phyloP scores from a whole-genome alignment of 306 rosid genomes.

The Pterocarpus macrocarpus region DNA sequence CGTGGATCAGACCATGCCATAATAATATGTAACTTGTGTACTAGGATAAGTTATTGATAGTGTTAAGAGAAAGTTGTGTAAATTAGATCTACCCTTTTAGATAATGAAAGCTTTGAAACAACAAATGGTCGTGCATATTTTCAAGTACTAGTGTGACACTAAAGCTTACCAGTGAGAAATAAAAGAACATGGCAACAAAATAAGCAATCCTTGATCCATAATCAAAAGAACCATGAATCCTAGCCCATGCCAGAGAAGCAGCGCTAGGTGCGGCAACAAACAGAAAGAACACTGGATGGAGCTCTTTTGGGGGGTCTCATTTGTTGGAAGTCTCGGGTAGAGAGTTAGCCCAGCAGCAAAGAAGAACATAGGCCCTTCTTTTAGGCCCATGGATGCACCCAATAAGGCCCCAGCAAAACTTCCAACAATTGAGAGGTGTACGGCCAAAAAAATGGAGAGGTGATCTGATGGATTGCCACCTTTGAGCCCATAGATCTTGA shows the following conservation, averaged over 20 bases:
- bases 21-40: conserved; percentile 16
- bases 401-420: conserved; percentile 82
- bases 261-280: conserved; percentile 89
- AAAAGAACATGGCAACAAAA: conserved; percentile 84
- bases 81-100: too few relatives aligned
- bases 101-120: too few relatives aligned
- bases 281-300: conserved; percentile 84
- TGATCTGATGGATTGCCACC: conserved; percentile 86
- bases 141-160: neutral
- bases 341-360: conserved; percentile 81
- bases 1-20: conserved; percentile 36
- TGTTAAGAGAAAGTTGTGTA: neutral
- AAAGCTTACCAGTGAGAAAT: conserved; percentile 69
- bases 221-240: conserved; percentile 74
- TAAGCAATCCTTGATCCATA: conserved; percentile 65
- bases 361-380: conserved; percentile 85
- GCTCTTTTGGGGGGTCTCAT: conserved; percentile 76
- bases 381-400: conserved; percentile 84
- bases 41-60: neutral
- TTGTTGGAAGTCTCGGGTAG: conserved; percentile 81
- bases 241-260: conserved; percentile 84
- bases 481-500: conserved; percentile 89
- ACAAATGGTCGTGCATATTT: too few relatives aligned
- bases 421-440: conserved; percentile 59
- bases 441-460: conserved; percentile 17